A percentile compares a stretch with the other conserved stretches of the same genome.
Evolutionary conservation across 23 red algal species (phyloP).

Genomic region (Chondrus crispus): DNA sequence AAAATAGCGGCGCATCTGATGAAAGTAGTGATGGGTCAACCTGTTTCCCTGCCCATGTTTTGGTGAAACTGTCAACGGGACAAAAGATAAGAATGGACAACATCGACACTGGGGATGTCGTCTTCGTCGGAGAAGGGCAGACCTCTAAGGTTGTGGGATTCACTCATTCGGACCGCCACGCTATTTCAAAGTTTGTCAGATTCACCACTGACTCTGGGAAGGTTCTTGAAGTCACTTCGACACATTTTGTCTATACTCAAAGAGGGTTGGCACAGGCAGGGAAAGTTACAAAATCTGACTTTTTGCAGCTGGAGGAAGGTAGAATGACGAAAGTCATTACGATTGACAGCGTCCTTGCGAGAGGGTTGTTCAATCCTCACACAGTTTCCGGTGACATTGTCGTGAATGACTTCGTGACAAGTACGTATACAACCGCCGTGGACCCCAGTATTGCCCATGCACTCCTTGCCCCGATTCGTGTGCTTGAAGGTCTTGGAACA

Average conservation of each 20-base stretch:
- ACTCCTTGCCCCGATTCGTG: background rate
- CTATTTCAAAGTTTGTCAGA: background rate
- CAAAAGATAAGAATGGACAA: conserved; percentile 6
- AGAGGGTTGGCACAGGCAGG: background rate
- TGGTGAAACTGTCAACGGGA: background rate
- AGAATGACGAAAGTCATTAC: background rate
- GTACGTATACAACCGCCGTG: background rate
- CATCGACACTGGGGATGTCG: background rate
- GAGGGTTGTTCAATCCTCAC: background rate
- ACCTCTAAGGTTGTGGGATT: conserved; percentile 41
- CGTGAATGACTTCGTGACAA: background rate
- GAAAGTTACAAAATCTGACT: background rate
- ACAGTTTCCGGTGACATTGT: background rate
- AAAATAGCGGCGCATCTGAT: background rate
- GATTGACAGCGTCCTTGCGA: background rate
- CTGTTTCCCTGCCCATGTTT: conserved; percentile 25
- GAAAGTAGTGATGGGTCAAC: too few relatives aligned
- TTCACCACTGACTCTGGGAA: conserved; percentile 16
- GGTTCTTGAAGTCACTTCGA: conserved; percentile 2
- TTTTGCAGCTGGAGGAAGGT: background rate
- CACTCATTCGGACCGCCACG: conserved; percentile 13
- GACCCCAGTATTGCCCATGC: background rate
- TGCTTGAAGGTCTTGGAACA: background rate
- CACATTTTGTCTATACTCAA: conserved; percentile 22
- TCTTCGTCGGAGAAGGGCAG: conserved; percentile 20